Evolutionary conservation across 495 filamentous ascomycete genomes (phyloP).

Genomic region (Daldinia loculata): DNA sequence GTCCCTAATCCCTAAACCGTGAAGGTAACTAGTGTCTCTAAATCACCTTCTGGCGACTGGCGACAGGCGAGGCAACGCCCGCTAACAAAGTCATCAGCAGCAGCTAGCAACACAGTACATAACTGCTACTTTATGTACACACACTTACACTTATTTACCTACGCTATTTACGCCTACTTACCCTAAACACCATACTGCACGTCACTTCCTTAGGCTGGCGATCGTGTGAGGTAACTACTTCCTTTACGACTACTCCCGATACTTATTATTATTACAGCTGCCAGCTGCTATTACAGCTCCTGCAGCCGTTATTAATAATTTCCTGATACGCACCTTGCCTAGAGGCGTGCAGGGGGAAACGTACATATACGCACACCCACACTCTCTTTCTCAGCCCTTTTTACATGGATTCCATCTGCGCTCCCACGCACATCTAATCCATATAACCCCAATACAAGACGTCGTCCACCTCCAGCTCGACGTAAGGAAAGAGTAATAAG

Average conservation of each 20-base stretch:
- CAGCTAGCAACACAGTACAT: not conserved
- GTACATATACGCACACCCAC: constrained; percentile 13
- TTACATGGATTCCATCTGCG: constrained; percentile 24
- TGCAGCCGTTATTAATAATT: constrained; percentile 3
- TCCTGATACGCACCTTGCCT: constrained; percentile 2
- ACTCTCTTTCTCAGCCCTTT: constrained; percentile 2
- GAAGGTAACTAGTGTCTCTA: constrained; percentile 35
- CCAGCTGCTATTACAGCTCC: not conserved
- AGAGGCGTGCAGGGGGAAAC: constrained; percentile 19
- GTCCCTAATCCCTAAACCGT: constrained; percentile 32
- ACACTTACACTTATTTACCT: not conserved
- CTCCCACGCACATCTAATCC: constrained; percentile 14
- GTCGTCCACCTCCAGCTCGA: constrained; percentile 23
- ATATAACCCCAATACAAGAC: constrained; percentile 7
- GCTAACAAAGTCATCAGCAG: not conserved
- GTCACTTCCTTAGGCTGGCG: constrained; percentile 39
- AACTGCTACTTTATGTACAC: not conserved
- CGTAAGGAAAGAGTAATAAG: constrained; percentile 31
- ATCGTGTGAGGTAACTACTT: constrained; percentile 19
- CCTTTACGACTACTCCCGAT: not conserved
- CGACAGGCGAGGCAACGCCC: not conserved
- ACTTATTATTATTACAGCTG: constrained; percentile 1
- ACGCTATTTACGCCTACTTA: not conserved
- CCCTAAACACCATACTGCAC: constrained; percentile 36
- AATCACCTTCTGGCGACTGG: constrained; percentile 26